Evolutionary conservation across 2,329 filamentous ascomycete species (phyloP), one percentile per base, ranked within the genome.

Genomic region (Aplosporella prunicola): DNA sequence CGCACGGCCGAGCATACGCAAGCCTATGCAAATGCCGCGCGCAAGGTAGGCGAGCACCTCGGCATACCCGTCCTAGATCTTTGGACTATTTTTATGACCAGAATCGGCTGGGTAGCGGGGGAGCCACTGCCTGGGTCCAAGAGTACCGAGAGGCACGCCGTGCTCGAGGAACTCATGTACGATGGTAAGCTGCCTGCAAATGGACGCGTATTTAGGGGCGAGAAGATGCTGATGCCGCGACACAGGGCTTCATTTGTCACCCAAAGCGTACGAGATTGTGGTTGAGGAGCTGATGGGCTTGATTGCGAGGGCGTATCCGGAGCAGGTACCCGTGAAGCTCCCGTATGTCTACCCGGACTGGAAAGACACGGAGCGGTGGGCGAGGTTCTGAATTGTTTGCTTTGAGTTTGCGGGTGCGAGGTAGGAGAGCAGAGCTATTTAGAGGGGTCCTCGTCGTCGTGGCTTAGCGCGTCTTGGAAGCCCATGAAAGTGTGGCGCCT

Each of bases 71-170:
- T 89, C 2, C 64, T 93, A 15, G 85, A 96, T 58, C 69, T 96
- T 2, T 93, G 84, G 76, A 72, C 74, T 43, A 76, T 76, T 0
- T 71, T 95, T 49, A 84, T 93, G 78, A 67, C 74, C 39, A 68
- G 74, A 30, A 65, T 68, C 3, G 69, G 69, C 1, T 78, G 72
- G 62, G 47, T 52, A 25, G 34, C 42, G 15, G 68, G 65, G 5
- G 61, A 68, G 25, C 59, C 64, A 4, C 51, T 79, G 18, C 58
- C 65, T 10, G 71, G 88, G 58, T 64, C 74, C 59, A 56, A 70
- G 56, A 55, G 74, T 60, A 60, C 74, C 59, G 54, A 74, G 55
- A 47, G 69, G 32, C 80, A 78, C 51, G 69, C 77, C 37, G 63
- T 57, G 7, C 53, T 80, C 29, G 60, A 61, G 16, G 57, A 60